A percentile compares a stretch with the other conserved stretches of the same genome.
These are phyloP conservation scores for Prunus dulcis DNA, from an alignment of 306 rosid species.

Conservation along the genomic window DNA sequence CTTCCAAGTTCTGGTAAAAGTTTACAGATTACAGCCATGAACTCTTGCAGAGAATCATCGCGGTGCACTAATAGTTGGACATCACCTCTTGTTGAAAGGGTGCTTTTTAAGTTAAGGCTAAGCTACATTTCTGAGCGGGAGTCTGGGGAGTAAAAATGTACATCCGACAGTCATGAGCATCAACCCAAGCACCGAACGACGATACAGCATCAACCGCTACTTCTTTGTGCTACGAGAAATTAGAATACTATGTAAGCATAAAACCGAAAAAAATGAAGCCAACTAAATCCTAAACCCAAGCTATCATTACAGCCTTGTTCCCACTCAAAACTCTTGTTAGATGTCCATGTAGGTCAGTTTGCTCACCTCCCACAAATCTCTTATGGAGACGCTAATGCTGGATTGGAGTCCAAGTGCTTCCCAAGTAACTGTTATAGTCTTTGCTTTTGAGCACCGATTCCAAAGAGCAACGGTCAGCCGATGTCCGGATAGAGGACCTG, in stretches of 20 bases:
- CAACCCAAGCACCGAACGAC: conserved; percentile 61
- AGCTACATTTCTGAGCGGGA: conserved; percentile 26
- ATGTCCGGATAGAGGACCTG: conserved; percentile 80
- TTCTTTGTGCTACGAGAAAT: conserved; percentile 64
- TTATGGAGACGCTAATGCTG: conserved; percentile 51
- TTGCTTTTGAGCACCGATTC: conserved; percentile 70
- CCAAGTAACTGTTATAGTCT: conserved; percentile 66
- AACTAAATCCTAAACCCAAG: not conserved
- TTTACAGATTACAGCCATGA: not conserved
- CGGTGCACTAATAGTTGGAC: not conserved
- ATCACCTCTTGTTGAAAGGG: not conserved
- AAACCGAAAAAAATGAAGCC: not conserved
- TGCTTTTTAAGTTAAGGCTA: not conserved
- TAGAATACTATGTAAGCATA: conserved; percentile 13
- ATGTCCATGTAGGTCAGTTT: conserved; percentile 8
- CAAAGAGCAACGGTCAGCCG: conserved; percentile 73
- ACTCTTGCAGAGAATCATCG: not conserved
- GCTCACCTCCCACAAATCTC: conserved; percentile 92
- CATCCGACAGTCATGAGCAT: conserved; percentile 54
- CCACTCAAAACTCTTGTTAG: not conserved
- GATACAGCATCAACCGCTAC: conserved; percentile 44
- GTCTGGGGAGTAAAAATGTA: conserved; percentile 55
- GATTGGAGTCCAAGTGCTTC: conserved; percentile 63
- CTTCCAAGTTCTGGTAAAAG: not conserved
- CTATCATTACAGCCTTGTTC: not conserved